Conservation (phyloP, 83 land plant genomes). For the Picea abies region DNA sequence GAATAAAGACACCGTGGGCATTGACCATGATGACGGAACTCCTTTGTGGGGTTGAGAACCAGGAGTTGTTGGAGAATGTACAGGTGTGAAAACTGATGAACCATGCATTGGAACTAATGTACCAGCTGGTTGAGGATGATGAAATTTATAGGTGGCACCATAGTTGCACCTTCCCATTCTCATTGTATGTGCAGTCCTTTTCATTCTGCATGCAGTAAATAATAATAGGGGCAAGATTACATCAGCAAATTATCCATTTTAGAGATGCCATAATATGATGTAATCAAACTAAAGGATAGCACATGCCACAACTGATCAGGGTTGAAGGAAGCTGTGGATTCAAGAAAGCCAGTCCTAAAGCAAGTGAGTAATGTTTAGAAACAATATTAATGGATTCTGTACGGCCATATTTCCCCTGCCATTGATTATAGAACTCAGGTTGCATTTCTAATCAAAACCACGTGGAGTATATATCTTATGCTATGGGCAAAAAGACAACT, state of each 20-base stretch:
- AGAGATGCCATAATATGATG: background rate
- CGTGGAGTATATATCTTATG: no score
- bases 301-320: background rate
- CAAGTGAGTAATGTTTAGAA: background rate
- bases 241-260: background rate
- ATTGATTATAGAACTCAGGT: background rate
- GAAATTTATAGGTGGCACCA: slow-evolving; percentile 59
- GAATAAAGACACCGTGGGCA: slow-evolving; percentile 75
- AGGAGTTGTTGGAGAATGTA: no score
- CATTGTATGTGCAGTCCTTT: slow-evolving; percentile 86
- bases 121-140: background rate
- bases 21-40: slow-evolving; percentile 67
- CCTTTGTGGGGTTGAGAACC: slow-evolving; percentile 64
- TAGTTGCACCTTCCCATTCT: slow-evolving; percentile 93
- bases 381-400: background rate
- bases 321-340: background rate
- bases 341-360: background rate
- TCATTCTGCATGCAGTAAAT: slow-evolving; percentile 59
- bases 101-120: slow-evolving; percentile 16
- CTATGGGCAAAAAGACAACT: no score
- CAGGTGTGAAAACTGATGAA: no score
- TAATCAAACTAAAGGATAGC: no score
- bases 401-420: background rate
- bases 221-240: background rate
- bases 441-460: background rate